A percentile compares a stretch with the other conserved stretches of the same genome.
These are phyloP conservation scores for Monosporascus cannonballus DNA, from an alignment of 2,329 filamentous ascomycete species.

Conservation along the genomic window DNA sequence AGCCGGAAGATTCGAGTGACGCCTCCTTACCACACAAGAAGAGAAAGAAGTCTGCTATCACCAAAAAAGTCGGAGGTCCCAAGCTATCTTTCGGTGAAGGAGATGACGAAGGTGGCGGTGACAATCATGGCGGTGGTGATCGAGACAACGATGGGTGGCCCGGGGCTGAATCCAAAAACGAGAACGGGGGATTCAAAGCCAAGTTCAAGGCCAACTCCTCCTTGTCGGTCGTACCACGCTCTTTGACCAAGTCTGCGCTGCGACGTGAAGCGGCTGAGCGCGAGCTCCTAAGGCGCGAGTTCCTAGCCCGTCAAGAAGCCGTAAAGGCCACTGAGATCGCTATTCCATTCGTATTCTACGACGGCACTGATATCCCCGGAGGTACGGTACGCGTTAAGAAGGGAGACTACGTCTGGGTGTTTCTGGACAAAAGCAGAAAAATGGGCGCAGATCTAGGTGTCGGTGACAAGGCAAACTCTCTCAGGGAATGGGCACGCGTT, in stretches of 20 bases:
- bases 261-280: conserved; percentile 70
- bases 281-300: conserved; percentile 72
- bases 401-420: conserved; percentile 88
- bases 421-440: conserved; percentile 85
- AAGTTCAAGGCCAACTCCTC: conserved; percentile 58
- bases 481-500: conserved; percentile 84
- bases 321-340: conserved; percentile 86
- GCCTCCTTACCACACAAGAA: conserved; percentile 33
- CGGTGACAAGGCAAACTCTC: conserved; percentile 59
- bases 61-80: conserved; percentile 31
- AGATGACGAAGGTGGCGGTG: conserved; percentile 44
- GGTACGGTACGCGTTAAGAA: conserved; percentile 85
- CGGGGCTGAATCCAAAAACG: conserved; percentile 1
- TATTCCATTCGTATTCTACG: conserved; percentile 95
- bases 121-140: conserved; percentile 44
- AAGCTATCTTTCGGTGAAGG: conserved; percentile 62
- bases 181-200: conserved; percentile 23
- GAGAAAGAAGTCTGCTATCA: conserved; percentile 39
- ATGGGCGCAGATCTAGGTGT: conserved; percentile 79
- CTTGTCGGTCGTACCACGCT: conserved; percentile 61
- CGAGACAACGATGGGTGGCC: background rate
- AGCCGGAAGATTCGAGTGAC: conserved; percentile 21
- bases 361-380: conserved; percentile 83
- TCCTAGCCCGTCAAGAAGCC: conserved; percentile 72
- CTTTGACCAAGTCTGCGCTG: conserved; percentile 63